Evolutionary conservation across 306 rosid genomes (phyloP).

Genomic region (Urtica urens): DNA sequence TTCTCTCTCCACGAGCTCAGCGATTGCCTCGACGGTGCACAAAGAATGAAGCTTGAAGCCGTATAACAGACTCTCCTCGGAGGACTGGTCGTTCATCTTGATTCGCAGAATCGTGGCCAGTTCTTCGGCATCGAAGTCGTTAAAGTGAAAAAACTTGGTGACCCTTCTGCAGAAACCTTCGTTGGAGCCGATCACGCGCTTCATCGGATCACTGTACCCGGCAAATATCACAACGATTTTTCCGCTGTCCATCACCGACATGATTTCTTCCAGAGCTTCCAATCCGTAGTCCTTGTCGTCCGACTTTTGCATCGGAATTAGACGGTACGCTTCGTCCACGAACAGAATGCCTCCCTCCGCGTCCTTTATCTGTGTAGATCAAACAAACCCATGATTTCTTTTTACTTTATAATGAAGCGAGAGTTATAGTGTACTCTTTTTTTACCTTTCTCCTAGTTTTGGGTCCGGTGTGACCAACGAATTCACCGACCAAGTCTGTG

Average conservation of each 20-base stretch:
- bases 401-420: too few species aligned
- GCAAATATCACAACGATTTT: slow-evolving; percentile 87
- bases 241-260: slow-evolving; percentile 98
- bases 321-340: slow-evolving; percentile 86
- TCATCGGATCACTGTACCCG: slow-evolving; percentile 85
- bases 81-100: slow-evolving; percentile 56
- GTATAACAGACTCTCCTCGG: slow-evolving; percentile 54
- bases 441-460: slow-evolving; percentile 90
- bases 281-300: slow-evolving; percentile 94
- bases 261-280: slow-evolving; percentile 95
- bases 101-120: slow-evolving; percentile 71
- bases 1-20: slow-evolving; percentile 44
- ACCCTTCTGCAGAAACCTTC: slow-evolving; percentile 97
- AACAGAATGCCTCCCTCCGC: slow-evolving; percentile 97
- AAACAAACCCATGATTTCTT: too few species aligned
- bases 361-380: slow-evolving; percentile 56
- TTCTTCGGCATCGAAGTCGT: slow-evolving; percentile 64
- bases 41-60: slow-evolving; percentile 69
- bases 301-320: slow-evolving; percentile 88
- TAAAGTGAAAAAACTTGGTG: slow-evolving; percentile 81
- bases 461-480: slow-evolving; percentile 97
- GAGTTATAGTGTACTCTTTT: too few species aligned
- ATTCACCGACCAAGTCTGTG: slow-evolving; percentile 94
- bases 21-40: slow-evolving; percentile 54
- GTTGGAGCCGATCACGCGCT: slow-evolving; percentile 75